A percentile compares a stretch with the other conserved stretches of the same genome.
These are phyloP conservation scores for Cucurbita pepo DNA, from an alignment of 306 rosid species.

Conservation along the genomic window DNA sequence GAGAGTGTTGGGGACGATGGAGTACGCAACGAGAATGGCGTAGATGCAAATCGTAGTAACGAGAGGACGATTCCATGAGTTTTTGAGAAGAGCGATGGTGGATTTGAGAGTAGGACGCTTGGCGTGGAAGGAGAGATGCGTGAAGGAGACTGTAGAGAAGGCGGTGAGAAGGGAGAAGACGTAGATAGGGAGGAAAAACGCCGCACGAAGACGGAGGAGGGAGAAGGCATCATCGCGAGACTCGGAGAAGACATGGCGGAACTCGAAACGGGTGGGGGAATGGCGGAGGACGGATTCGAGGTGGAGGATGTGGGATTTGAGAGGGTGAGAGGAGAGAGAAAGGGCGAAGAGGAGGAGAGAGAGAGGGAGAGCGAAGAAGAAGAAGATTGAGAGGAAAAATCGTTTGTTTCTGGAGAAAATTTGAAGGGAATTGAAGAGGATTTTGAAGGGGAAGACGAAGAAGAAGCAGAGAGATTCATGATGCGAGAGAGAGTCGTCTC, in stretches of 20 bases:
- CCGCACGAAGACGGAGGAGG: conserved; percentile 36
- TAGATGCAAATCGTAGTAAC: conserved; percentile 40
- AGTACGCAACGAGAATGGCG: conserved; percentile 26
- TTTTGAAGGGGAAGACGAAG: conserved; percentile 7
- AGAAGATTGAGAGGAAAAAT: conserved; percentile 27
- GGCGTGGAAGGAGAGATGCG: conserved; percentile 15
- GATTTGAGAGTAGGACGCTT: conserved; percentile 17
- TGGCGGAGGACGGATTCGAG: conserved; percentile 53
- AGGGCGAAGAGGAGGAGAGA: conserved; percentile 34
- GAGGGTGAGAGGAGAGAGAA: conserved; percentile 28
- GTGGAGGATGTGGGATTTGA: conserved; percentile 30
- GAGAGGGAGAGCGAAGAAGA: conserved; percentile 42
- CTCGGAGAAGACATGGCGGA: conserved; percentile 57
- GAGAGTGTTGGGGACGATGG: conserved; percentile 12
- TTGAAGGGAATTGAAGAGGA: conserved; percentile 23
- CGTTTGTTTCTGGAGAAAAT: conserved; percentile 26
- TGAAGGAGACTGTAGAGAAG: conserved; percentile 32
- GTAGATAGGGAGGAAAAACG: conserved; percentile 37
- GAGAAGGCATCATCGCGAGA: conserved; percentile 49
- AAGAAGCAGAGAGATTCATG: not conserved
- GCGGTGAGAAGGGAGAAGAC: conserved; percentile 51
- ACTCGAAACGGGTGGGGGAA: conserved; percentile 55
- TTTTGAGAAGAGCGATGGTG: conserved; percentile 11
- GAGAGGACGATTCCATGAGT: conserved; percentile 23
- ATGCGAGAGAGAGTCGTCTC: not conserved